phyloP scores from a whole-genome alignment of 1,139 yeast genomes.

The Geotrichum armillariae region DNA sequence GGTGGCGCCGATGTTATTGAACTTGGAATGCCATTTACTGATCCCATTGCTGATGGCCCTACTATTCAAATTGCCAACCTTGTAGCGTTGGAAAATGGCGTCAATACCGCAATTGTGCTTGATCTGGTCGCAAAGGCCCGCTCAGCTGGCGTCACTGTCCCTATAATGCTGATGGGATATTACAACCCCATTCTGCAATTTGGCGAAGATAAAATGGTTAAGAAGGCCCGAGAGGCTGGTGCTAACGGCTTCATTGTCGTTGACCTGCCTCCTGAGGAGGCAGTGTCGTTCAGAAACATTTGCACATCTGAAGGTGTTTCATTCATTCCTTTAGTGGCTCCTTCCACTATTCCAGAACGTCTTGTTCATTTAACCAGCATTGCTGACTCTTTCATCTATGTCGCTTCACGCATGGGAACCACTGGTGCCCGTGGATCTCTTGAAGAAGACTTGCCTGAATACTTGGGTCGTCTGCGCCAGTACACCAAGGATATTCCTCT shows the following conservation, averaged over 20 bases:
- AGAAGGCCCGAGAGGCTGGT: slow-evolving; percentile 80
- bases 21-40: slow-evolving; percentile 96
- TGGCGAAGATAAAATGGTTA: slow-evolving; percentile 82
- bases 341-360: slow-evolving; percentile 91
- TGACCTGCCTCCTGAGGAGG: slow-evolving; percentile 98
- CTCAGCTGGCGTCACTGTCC: slow-evolving; percentile 78
- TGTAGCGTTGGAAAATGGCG: slow-evolving; percentile 74
- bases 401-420: slow-evolving; percentile 96
- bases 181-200: slow-evolving; percentile 89
- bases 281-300: slow-evolving; percentile 74
- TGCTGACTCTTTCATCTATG: slow-evolving; percentile 94
- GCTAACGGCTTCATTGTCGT: slow-evolving; percentile 94
- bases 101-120: slow-evolving; percentile 66
- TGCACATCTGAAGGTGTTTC: slow-evolving; percentile 72
- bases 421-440: slow-evolving; percentile 83
- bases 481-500: slow-evolving; percentile 74
- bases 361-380: slow-evolving; percentile 72
- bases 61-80: slow-evolving; percentile 85
- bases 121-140: slow-evolving; percentile 77
- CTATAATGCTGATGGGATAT: slow-evolving; percentile 94
- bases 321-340: slow-evolving; percentile 92
- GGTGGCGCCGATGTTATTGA: slow-evolving; percentile 97
- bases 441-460: slow-evolving; percentile 60
- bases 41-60: slow-evolving; percentile 98
- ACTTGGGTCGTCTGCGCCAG: slow-evolving; percentile 73